These are phyloP conservation scores for Mycena albidolilacea DNA, from an alignment of 768 basidiomycete genomes.

Conservation along the genomic window DNA sequence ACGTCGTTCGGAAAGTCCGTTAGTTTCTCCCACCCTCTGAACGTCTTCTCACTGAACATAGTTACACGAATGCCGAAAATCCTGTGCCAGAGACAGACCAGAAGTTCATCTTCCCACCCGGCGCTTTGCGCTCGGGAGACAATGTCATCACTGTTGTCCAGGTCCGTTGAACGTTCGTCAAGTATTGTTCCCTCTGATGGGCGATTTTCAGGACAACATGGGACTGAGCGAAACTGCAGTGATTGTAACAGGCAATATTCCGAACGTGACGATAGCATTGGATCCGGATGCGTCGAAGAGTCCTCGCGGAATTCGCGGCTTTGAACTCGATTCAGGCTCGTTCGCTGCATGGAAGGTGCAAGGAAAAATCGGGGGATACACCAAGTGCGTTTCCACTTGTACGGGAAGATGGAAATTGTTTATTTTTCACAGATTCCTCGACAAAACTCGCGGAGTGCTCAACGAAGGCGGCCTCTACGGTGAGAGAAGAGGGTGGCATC, in stretches of 20 bases:
- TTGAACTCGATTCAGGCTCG: slow-evolving; percentile 73
- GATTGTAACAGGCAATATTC: slow-evolving; percentile 49
- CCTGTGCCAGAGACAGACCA: slow-evolving; percentile 79
- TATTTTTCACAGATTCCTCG: slow-evolving; percentile 70
- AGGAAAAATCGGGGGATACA: slow-evolving; percentile 83
- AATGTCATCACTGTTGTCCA: slow-evolving; percentile 87
- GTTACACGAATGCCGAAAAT: slow-evolving; percentile 42
- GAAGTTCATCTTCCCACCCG: slow-evolving; percentile 72
- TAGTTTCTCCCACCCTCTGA: slow-evolving; percentile 11
- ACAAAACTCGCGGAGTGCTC: slow-evolving; percentile 77
- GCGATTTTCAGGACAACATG: slow-evolving; percentile 76
- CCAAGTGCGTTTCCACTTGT: slow-evolving; percentile 57
- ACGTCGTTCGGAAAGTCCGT: slow-evolving; percentile 83
- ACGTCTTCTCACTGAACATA: neutral
- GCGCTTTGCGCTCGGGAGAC: slow-evolving; percentile 67
- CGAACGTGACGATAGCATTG: neutral
- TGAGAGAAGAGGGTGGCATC: slow-evolving; percentile 81
- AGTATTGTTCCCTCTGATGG: neutral
- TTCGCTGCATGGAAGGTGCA: slow-evolving; percentile 81
- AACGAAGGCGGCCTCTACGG: slow-evolving; percentile 83
- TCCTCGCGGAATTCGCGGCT: slow-evolving; percentile 85
- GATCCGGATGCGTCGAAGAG: slow-evolving; percentile 73
- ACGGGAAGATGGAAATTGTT: neutral
- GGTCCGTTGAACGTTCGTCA: slow-evolving; percentile 52
- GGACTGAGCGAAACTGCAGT: slow-evolving; percentile 76